These are phyloP conservation scores for Saprolegnia diclina DNA, from an alignment of 352 stramenopile species.

Conservation along the genomic window DNA sequence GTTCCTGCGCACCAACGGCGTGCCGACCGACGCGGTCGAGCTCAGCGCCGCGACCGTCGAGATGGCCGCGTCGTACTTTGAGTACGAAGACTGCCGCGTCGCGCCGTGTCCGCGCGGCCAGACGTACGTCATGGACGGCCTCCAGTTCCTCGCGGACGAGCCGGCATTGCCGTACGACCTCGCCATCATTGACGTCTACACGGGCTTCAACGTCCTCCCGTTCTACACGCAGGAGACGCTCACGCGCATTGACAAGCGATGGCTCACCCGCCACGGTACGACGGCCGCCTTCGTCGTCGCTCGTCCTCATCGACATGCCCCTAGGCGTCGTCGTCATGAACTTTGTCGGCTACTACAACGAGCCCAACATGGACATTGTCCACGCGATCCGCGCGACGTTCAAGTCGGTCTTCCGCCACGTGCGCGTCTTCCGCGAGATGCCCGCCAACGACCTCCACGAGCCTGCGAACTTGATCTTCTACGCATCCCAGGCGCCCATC, in stretches of 20 bases:
- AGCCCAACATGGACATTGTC: constrained; percentile 40
- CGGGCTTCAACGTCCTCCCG: constrained; percentile 26
- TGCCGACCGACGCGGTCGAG: constrained; percentile 72
- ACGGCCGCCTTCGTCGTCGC: neutral
- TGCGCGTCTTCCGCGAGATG: constrained; percentile 49
- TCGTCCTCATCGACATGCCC: neutral
- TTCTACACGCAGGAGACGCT: constrained; percentile 19
- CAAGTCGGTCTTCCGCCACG: constrained; percentile 56
- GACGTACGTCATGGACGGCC: constrained; percentile 61
- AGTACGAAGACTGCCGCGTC: constrained; percentile 51
- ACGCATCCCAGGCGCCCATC: constrained; percentile 61
- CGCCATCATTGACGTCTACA: constrained; percentile 67
- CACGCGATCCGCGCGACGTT: constrained; percentile 68
- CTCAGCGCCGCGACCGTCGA: constrained; percentile 62
- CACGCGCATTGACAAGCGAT: neutral
- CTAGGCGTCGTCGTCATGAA: constrained; percentile 69
- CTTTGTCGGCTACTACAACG: constrained; percentile 67
- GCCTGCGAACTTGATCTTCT: constrained; percentile 68
- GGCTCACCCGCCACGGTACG: constrained; percentile 12
- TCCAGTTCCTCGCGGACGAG: constrained; percentile 41
- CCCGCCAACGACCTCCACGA: constrained; percentile 35
- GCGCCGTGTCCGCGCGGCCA: constrained; percentile 40
- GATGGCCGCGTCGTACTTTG: constrained; percentile 61
- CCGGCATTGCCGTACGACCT: constrained; percentile 44
- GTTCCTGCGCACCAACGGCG: constrained; percentile 51